Percentiles rank a stretch among this genome's conserved stretches.
Conservation (phyloP, 75 land plant genomes). For the Ceratopteris richardii region DNA sequence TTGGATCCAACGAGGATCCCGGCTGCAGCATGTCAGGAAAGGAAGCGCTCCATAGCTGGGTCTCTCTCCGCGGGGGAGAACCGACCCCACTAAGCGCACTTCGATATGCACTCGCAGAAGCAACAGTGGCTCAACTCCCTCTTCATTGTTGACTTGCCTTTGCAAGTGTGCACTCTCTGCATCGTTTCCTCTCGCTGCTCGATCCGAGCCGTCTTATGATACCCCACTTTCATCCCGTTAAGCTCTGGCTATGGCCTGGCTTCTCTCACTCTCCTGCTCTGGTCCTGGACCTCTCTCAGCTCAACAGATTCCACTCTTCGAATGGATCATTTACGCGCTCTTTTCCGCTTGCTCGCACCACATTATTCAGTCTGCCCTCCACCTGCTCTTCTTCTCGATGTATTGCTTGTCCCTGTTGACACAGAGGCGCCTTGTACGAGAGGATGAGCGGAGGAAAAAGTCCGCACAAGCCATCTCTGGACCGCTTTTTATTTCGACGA, state of each 20-base stretch:
- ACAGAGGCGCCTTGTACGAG: background rate
- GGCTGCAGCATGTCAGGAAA: no score
- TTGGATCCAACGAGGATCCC: no score
- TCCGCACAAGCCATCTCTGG: background rate
- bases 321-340: constrained; percentile 10
- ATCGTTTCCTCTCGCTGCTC: background rate
- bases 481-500: background rate
- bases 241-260: constrained; percentile 8
- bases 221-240: background rate
- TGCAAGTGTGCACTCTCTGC: no score
- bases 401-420: background rate
- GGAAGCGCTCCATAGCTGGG: no score
- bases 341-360: constrained; percentile 13
- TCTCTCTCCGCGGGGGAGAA: no score
- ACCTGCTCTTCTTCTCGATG: constrained; percentile 1
- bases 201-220: background rate
- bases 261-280: constrained; percentile 7
- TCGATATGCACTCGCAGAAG: no score
- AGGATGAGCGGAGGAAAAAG: background rate
- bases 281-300: constrained; percentile 5
- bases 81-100: no score
- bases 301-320: constrained; percentile 1
- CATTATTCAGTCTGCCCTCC: background rate
- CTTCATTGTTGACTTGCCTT: background rate
- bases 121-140: no score